Evolutionary conservation across 1,139 yeast genomes (phyloP).

Genomic region (Geotrichum phurueaensis): DNA sequence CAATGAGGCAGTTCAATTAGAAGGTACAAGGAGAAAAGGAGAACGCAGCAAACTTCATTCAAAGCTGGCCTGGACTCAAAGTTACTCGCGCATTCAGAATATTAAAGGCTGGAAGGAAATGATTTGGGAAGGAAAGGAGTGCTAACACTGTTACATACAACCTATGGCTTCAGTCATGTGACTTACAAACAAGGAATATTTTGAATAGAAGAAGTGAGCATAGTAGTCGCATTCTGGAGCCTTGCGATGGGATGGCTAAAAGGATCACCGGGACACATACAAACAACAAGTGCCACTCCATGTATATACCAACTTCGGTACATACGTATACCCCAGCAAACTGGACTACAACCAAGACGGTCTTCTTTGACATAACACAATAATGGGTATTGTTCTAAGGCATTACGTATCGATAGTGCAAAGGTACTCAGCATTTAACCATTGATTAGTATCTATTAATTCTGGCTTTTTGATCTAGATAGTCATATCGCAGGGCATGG

Average conservation of each 20-base stretch:
- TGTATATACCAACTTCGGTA: background rate
- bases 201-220: background rate
- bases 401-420: background rate
- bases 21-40: background rate
- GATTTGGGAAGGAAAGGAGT: background rate
- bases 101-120: slow-evolving; percentile 10
- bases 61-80: background rate
- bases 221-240: background rate
- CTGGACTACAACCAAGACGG: background rate
- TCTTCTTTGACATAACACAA: background rate
- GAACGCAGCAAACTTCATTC: slow-evolving; percentile 3
- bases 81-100: background rate
- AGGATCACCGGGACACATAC: background rate
- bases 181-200: background rate
- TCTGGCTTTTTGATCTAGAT: background rate
- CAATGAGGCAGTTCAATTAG: background rate
- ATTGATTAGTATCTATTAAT: background rate
- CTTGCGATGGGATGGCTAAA: background rate
- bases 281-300: background rate
- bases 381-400: background rate
- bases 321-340: background rate
- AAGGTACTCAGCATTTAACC: background rate
- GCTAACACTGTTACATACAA: background rate
- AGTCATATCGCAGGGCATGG: background rate
- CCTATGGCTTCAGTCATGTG: background rate